Percentiles rank a stretch among this genome's conserved stretches.
Conservation (phyloP, 176 grass and related monocot species). For the Musa schizocarpa region DNA sequence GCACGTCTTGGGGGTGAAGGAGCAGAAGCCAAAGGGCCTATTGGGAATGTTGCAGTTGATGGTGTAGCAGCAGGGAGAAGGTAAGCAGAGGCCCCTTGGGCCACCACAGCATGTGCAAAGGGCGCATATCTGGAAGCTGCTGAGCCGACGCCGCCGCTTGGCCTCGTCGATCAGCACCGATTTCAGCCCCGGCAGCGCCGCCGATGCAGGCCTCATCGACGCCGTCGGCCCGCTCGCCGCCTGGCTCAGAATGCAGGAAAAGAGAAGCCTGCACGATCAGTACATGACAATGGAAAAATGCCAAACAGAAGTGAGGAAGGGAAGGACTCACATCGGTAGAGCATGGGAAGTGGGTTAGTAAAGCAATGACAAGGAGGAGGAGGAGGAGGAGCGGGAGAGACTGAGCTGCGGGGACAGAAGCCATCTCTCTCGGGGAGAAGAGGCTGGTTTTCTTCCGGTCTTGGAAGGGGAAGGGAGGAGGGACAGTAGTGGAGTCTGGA, state of each 20-base stretch:
- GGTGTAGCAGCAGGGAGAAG: conserved; percentile 89
- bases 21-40: conserved; percentile 87
- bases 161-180: conserved; percentile 49
- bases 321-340: neutral
- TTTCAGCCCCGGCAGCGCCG: conserved; percentile 11
- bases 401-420: neutral
- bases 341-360: neutral
- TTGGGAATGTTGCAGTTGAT: conserved; percentile 99
- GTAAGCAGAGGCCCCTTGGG: conserved; percentile 46
- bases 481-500: neutral
- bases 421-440: neutral
- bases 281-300: neutral
- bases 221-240: conserved; percentile 4
- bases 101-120: conserved; percentile 89
- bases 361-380: neutral
- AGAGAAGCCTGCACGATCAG: neutral
- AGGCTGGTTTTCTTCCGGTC: neutral
- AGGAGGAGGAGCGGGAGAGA: neutral
- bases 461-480: neutral
- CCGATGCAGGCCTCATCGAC: conserved; percentile 29
- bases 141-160: conserved; percentile 39
- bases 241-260: conserved; percentile 7
- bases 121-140: conserved; percentile 77
- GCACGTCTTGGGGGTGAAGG: conserved; percentile 83
- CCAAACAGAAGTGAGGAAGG: neutral